phyloP scores from a whole-genome alignment of 2,329 filamentous ascomycete genomes.

The Knufia fluminis region DNA sequence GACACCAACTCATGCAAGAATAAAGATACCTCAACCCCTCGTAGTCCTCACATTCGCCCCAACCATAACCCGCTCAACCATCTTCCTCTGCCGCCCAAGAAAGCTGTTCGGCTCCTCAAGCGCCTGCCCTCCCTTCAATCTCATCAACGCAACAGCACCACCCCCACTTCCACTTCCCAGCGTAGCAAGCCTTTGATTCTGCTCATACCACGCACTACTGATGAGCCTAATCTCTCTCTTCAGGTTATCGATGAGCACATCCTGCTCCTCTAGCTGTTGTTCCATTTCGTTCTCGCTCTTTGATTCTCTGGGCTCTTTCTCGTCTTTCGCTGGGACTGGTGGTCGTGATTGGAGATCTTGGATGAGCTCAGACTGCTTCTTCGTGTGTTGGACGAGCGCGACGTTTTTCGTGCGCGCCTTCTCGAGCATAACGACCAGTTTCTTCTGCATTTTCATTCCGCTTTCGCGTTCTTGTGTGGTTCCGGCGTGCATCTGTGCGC shows the following conservation, averaged over 20 bases:
- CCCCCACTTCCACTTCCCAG: slow-evolving; percentile 31
- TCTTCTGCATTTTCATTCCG: slow-evolving; percentile 20
- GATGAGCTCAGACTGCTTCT: slow-evolving; percentile 18
- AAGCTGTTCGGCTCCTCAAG: slow-evolving; percentile 34
- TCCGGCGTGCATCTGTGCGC: slow-evolving; percentile 19
- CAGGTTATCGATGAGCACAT: slow-evolving; percentile 17
- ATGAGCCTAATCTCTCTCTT: slow-evolving; percentile 36
- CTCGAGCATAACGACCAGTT: slow-evolving; percentile 19
- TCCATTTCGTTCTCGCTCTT: slow-evolving; percentile 6
- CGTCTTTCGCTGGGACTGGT: slow-evolving; percentile 1
- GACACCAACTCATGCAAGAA: background rate
- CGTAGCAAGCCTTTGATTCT: slow-evolving; percentile 37
- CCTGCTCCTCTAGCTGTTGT: slow-evolving; percentile 16
- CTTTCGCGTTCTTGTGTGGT: slow-evolving; percentile 17
- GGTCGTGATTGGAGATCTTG: slow-evolving; percentile 12
- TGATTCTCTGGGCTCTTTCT: slow-evolving; percentile 6
- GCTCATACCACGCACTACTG: slow-evolving; percentile 39
- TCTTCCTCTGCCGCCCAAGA: slow-evolving; percentile 36
- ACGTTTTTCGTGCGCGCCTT: slow-evolving; percentile 18
- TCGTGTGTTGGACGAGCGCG: slow-evolving; percentile 16
- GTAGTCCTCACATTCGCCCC: slow-evolving; percentile 6
- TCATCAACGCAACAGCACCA: slow-evolving; percentile 31
- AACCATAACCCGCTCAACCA: slow-evolving; percentile 28
- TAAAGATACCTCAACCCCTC: background rate
- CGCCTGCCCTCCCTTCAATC: slow-evolving; percentile 24